Evolutionary conservation across 768 basidiomycete species (phyloP).

Genomic region (Calocybe indica): DNA sequence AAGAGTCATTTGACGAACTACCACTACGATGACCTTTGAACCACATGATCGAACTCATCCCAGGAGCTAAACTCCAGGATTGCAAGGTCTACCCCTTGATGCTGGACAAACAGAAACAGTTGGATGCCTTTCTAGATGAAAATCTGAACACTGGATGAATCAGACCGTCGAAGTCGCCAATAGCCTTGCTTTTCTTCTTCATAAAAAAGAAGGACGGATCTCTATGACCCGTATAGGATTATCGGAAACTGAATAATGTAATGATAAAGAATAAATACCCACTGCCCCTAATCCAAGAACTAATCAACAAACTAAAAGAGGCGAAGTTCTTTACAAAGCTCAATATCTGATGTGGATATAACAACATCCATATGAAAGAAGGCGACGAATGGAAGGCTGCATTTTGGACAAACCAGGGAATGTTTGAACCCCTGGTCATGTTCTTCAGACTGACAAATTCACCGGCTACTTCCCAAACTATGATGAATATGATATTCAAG

Average conservation of each 20-base stretch:
- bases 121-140: slow-evolving; percentile 10
- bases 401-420: too few relatives aligned
- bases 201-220: slow-evolving; percentile 16
- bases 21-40: slow-evolving; percentile 6
- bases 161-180: slow-evolving; percentile 14
- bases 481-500: too few relatives aligned
- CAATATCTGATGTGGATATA: too few relatives aligned
- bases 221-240: slow-evolving; percentile 22
- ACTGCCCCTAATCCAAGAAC: slow-evolving; percentile 13
- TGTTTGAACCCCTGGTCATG: too few relatives aligned
- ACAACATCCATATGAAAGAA: too few relatives aligned
- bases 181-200: slow-evolving; percentile 17
- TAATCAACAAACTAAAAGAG: too few relatives aligned
- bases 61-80: neutral
- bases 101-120: slow-evolving; percentile 3
- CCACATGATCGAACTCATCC: slow-evolving; percentile 8
- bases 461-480: too few relatives aligned
- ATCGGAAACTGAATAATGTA: slow-evolving; percentile 20
- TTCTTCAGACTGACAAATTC: too few relatives aligned
- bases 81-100: slow-evolving; percentile 10
- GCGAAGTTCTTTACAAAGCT: too few relatives aligned
- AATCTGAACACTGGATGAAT: slow-evolving; percentile 17
- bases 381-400: too few relatives aligned
- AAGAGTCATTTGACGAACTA: slow-evolving; percentile 6
- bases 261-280: slow-evolving; percentile 27